Evolutionary conservation across 1,284 basidiomycete genomes (phyloP).

Genomic region (Cryptococcus sp.): DNA sequence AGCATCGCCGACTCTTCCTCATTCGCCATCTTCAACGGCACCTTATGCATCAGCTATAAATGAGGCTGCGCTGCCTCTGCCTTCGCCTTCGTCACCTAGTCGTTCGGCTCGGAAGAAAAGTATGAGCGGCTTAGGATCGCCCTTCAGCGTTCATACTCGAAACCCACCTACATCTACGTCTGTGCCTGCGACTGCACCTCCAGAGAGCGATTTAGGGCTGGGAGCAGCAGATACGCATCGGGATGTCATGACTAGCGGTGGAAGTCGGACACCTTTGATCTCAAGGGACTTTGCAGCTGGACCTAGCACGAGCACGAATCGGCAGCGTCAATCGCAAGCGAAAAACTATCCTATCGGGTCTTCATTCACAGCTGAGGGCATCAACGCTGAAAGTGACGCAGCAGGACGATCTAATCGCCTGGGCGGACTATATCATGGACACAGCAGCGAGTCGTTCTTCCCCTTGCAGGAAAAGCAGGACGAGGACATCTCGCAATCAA

Average conservation of each 20-base stretch:
- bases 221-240: background rate
- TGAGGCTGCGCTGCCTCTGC: too few species aligned
- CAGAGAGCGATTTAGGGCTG: too few species aligned
- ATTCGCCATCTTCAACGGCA: too few species aligned
- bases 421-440: background rate
- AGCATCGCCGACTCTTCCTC: too few species aligned
- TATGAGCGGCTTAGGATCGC: too few species aligned
- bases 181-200: too few species aligned
- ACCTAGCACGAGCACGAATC: background rate
- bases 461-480: background rate
- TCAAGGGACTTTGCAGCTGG: background rate
- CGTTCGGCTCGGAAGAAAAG: too few species aligned
- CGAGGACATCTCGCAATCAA: background rate
- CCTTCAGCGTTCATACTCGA: too few species aligned
- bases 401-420: too few species aligned
- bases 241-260: background rate
- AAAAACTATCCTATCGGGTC: background rate
- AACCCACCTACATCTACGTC: too few species aligned
- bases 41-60: too few species aligned
- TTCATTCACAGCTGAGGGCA: background rate
- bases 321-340: background rate
- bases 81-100: too few species aligned
- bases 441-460: background rate
- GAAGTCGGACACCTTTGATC: background rate
- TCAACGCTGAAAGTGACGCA: background rate